Base-by-base conservation (phyloP, 2,329 filamentous ascomycete species). In the Knoxdaviesia capensis region DNA sequence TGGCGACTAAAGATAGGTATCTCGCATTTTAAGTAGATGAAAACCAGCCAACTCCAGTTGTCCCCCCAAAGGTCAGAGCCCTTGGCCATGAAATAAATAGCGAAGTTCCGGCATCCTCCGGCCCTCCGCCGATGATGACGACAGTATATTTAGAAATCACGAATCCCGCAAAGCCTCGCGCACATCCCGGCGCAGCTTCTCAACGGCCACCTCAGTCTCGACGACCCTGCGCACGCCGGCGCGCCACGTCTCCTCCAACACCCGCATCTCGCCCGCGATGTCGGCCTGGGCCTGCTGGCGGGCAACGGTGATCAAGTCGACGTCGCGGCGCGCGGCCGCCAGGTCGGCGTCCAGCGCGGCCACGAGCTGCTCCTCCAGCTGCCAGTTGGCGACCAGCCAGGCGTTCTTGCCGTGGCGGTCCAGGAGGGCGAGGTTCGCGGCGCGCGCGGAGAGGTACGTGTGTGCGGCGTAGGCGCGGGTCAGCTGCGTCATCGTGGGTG, bases 321-420 rank as follows among this genome's bases (percentile, higher is more conserved):
- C 70, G 48, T 81, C 74, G 45, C 69, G 66, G 56, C 77, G 78
- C 20, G 71, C 62, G 35, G 65, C 68, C 9, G 74, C 77, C 40
- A 96, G 65, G 52, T 94, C 85, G 38, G 66, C 65, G 65, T 96
- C 88, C 30, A 92, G 53, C 8, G 58, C 58, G 41, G 69, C 68
- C 28, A 61, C 50, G 41, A 92, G 59, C 36, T 84, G 70, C 37
- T 74, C 72, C 60, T 94, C 88, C 20, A 86, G 59, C 49, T 82
- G 75, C 51, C 78, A 74, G 58, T 98, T 98, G 5, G 74, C 74
- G 6, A 93, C 70, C 43, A 98, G 66, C 88, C 90, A 96, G 7
- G 84, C 80, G 57, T 94, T 94, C 61, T 84, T 84, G 49, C 88
- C 90, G 58, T 78, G 78, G 41, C 68, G 68, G 52, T 90, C 82